Conservation (phyloP, 2,329 filamentous ascomycete genomes). For the Nemania serpens region DNA sequence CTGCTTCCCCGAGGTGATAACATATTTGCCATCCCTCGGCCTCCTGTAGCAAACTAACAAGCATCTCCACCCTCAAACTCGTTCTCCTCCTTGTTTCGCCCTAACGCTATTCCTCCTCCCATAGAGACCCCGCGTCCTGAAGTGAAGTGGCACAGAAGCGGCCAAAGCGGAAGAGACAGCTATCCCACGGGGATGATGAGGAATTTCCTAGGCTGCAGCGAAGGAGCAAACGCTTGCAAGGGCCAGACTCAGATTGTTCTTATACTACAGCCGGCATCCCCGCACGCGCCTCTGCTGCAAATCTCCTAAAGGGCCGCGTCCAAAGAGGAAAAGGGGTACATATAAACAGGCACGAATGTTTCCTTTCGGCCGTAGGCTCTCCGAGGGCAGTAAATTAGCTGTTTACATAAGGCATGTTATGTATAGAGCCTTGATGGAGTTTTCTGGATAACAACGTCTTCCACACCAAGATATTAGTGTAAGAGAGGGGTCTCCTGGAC, state of each 20-base stretch:
- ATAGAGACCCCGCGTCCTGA: not conserved
- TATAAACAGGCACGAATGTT: no score
- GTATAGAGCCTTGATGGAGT: no score
- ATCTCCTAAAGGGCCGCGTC: no score
- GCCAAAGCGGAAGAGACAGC: not conserved
- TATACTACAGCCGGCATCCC: not conserved
- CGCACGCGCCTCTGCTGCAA: no score
- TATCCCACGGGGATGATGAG: no score
- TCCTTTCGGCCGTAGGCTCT: no score
- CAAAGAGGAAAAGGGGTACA: no score
- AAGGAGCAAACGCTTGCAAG: constrained; percentile 11
- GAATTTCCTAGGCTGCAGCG: not conserved
- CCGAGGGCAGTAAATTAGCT: no score
- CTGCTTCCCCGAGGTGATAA: not conserved
- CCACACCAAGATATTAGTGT: no score
- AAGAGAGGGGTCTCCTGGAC: no score
- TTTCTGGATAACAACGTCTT: no score
- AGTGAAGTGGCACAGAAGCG: not conserved
- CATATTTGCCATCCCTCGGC: not conserved
- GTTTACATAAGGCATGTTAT: no score
- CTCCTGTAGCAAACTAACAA: not conserved
- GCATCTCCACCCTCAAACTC: not conserved
- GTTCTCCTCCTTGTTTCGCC: not conserved
- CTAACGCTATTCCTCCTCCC: not conserved
- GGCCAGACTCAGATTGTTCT: not conserved